These are phyloP conservation scores for Plasmodium ovale DNA, from an alignment of 169 alveolate genomes.

Conservation along the genomic window DNA sequence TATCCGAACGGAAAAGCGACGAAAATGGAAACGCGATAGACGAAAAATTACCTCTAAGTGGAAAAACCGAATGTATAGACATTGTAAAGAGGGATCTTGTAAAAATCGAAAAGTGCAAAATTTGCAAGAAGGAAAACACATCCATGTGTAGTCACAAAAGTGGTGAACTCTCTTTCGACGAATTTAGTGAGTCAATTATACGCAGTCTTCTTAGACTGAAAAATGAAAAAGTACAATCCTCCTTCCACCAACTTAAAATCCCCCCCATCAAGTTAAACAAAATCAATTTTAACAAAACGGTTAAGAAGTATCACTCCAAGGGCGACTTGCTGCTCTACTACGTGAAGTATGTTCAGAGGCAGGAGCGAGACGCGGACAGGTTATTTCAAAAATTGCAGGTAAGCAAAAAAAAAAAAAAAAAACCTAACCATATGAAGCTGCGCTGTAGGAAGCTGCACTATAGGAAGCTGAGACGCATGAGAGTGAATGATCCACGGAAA, in stretches of 20 bases:
- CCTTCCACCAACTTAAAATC: slow-evolving; percentile 12
- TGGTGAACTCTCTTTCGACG: neutral
- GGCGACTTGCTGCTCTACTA: slow-evolving; percentile 20
- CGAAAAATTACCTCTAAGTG: no score
- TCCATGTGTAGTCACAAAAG: neutral
- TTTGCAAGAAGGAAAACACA: neutral
- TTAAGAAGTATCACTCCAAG: slow-evolving; percentile 26
- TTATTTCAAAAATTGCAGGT: slow-evolving; percentile 14
- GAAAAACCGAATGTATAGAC: no score
- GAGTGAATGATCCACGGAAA: no score
- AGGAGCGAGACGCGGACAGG: slow-evolving; percentile 1
- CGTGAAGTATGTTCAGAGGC: slow-evolving; percentile 11
- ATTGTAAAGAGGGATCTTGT: no score
- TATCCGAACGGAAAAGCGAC: neutral
- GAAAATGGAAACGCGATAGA: no score
- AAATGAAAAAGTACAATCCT: slow-evolving; percentile 15
- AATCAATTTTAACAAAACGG: slow-evolving; percentile 14
- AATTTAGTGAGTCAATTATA: slow-evolving; percentile 27
- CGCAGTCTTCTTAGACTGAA: slow-evolving; percentile 12
- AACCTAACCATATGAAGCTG: neutral
- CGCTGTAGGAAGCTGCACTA: no score
- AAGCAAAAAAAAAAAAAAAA: neutral
- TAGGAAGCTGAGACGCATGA: no score
- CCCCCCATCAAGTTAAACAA: neutral
- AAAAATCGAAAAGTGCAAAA: neutral